Base-by-base conservation (phyloP, 768 basidiomycete genomes). In the Rhodocollybia butyracea region DNA sequence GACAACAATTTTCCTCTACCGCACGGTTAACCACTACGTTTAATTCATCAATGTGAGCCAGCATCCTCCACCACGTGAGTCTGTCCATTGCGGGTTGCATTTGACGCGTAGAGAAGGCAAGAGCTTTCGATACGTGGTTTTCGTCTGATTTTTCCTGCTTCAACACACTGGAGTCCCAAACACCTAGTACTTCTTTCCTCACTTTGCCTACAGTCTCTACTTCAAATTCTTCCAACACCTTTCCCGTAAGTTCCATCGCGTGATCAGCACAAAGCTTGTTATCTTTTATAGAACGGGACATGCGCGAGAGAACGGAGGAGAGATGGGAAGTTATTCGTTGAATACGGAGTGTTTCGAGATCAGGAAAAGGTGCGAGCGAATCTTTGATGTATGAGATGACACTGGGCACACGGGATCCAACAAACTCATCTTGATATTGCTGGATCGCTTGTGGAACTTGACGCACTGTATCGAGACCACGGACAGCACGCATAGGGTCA, bases 371-470 rank as follows among this genome's bases (percentile, higher is more conserved):
- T 51, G 54, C 29, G 7, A 73, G 53, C 30, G 60, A 61, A 0
- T 48, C 31, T 36, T 67, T 65, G 34, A 89, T 66, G 2, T 75
- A 62, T 3, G 69, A 56, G 3, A 76, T 74, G 31, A 89, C 58
- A 22, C 70, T 63, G 7, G 85, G 78, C 26, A 90, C 66, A n/a
- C 76, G 72, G 19, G 89, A 91, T 6, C 73, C 78, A 22, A 80
- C 63, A 55, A 80, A 83, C 8, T 83, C 77, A 57, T 82, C 77
- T 62, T 89, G 86, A 66, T 83, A 91, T 56, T 71, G 74, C 57
- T 89, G 84, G 13, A 91, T 75, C 30, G 80, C 76, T 2, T 72
- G 60, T 13, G 80, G 58, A 15, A 34, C 22, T 36, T 27, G 43
- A 57, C 73, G 76, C 31, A 91, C 68, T 24, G 71, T 60, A 30